Evolutionary conservation across 495 filamentous ascomycete species (phyloP).

Genomic region (Penicillium alfredii): DNA sequence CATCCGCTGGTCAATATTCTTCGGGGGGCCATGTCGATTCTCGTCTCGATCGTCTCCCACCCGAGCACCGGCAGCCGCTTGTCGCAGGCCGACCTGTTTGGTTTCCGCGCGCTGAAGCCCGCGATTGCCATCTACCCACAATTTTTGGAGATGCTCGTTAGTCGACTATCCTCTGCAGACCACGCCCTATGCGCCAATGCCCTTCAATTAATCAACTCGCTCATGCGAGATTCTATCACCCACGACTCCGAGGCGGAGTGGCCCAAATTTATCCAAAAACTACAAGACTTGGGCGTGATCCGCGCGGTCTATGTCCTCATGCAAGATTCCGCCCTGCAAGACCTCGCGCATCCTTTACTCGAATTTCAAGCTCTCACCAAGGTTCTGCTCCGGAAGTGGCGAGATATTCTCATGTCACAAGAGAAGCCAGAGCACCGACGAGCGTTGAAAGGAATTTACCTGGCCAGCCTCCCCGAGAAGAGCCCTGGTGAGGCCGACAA

Average conservation of each 20-base stretch:
- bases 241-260: constrained; percentile 73
- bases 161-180: constrained; percentile 82
- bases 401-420: constrained; percentile 74
- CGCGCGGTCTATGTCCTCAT: constrained; percentile 86
- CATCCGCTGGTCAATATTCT: constrained; percentile 97
- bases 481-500: constrained; percentile 26
- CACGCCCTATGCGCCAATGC: constrained; percentile 96
- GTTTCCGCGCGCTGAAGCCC: constrained; percentile 86
- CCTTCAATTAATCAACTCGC: constrained; percentile 86
- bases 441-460: constrained; percentile 74
- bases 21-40: constrained; percentile 90
- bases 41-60: constrained; percentile 87
- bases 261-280: constrained; percentile 87
- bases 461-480: constrained; percentile 70
- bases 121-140: constrained; percentile 85
- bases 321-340: constrained; percentile 90
- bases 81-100: constrained; percentile 55
- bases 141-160: constrained; percentile 91
- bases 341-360: constrained; percentile 82
- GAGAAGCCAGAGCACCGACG: constrained; percentile 85
- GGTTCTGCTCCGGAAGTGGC: constrained; percentile 84
- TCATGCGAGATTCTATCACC: constrained; percentile 91
- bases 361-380: constrained; percentile 95
- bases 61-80: constrained; percentile 47
- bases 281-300: constrained; percentile 92